A percentile compares a stretch with the other conserved stretches of the same genome.
These are phyloP conservation scores for Arabidopsis lyrata DNA, from an alignment of 441 rosid species.

Conservation along the genomic window DNA sequence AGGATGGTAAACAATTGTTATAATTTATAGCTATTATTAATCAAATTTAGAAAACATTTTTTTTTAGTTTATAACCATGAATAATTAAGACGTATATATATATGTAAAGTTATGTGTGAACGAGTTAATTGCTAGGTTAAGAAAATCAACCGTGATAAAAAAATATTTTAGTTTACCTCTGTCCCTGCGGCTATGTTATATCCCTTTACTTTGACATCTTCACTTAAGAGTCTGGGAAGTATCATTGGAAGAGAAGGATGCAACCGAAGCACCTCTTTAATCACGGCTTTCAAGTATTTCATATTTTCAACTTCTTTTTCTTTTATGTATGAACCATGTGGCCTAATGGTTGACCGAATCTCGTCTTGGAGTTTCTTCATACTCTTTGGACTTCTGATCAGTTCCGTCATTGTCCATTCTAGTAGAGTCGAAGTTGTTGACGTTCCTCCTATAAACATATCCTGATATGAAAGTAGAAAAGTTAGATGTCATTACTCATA, in stretches of 20 bases:
- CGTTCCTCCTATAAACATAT: slow-evolving; percentile 29
- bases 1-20: too few relatives aligned
- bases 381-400: slow-evolving; percentile 17
- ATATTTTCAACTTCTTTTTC: slow-evolving; percentile 24
- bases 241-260: slow-evolving; percentile 33
- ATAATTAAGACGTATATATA: not conserved
- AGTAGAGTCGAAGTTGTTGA: slow-evolving; percentile 22
- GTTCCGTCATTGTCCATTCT: slow-evolving; percentile 39
- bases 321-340: slow-evolving; percentile 7
- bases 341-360: not conserved
- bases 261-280: slow-evolving; percentile 33
- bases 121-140: not conserved
- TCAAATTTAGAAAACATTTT: too few relatives aligned
- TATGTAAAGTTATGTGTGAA: not conserved
- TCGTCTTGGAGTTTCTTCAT: slow-evolving; percentile 33
- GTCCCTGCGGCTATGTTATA: slow-evolving; percentile 30
- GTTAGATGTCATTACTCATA: not conserved
- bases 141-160: too few relatives aligned
- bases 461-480: slow-evolving; percentile 12
- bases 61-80: not conserved
- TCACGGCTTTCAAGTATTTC: slow-evolving; percentile 32
- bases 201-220: slow-evolving; percentile 30
- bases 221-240: slow-evolving; percentile 31
- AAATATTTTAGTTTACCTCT: not conserved
- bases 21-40: too few relatives aligned